Evolutionary conservation across 2,329 filamentous ascomycete genomes (phyloP), one percentile per base, ranked within the genome.

Genomic region (Bipolaris cookei): DNA sequence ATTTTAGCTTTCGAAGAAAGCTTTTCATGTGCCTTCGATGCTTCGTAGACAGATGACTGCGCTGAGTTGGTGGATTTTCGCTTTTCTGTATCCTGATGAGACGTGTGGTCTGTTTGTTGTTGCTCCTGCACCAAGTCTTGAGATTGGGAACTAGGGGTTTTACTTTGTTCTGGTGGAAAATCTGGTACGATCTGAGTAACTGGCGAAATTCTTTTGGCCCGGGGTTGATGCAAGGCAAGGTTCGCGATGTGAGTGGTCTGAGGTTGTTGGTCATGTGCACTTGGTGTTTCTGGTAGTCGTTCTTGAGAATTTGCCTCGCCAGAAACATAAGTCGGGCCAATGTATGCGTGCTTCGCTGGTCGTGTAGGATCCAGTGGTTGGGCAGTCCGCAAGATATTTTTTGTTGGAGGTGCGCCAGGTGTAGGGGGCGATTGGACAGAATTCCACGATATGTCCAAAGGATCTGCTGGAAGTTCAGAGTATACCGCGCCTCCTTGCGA

Each of bases 41-140:
- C 35, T 13, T 79, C 74, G 7, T 65, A 54, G 6, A 11, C 48
- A 11, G 59, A 44, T 10, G 52, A 49, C 13, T 64, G 72, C 13
- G 77, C 76, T 70, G 77, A 48, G 16, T 76, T 73, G 3, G 75
- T 74, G 7, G 75, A 67, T 13, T 76, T 60, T 7, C 78, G 72
- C 56, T 75, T 77, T 44, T 81, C 78, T n/a, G 69, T 73, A 11
- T 72, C 72, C 16, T 79, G 78, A 1, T 77, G 70, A 32, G 77
- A 77, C 13, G 81, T 77, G 54, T 70, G 61, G 35, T 77, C 75
- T 18, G 72, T 65, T 39, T 76, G 67, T 20, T 58, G 67, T 37
- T 64, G 66, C 68, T 68, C 69, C 41, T 71, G 64, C 4, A 54
- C 57, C 41, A 63, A 56, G 25, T 53, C 54, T 38, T 62, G 61